These are phyloP conservation scores for Candida manassasensis DNA, from an alignment of 805 yeast genomes.

Conservation along the genomic window DNA sequence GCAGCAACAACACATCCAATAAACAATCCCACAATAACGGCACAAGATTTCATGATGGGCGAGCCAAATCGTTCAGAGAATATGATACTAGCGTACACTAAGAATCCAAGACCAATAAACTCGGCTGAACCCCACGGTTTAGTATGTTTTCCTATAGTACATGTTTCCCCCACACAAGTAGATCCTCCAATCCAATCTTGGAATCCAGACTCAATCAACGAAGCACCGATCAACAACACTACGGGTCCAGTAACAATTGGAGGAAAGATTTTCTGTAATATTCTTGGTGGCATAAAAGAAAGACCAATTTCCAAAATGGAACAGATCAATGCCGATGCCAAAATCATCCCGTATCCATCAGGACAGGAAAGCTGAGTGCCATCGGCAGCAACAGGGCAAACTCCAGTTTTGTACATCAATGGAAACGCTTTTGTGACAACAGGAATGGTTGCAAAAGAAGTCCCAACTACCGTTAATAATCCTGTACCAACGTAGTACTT, in stretches of 20 bases:
- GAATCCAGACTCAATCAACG: slow-evolving; percentile 67
- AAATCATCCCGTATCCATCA: slow-evolving; percentile 82
- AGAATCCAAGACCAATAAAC: slow-evolving; percentile 82
- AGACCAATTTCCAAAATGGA: slow-evolving; percentile 67
- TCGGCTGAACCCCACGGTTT: slow-evolving; percentile 82
- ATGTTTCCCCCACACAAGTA: slow-evolving; percentile 45
- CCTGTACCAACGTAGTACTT: slow-evolving; percentile 85
- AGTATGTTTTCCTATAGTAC: slow-evolving; percentile 27
- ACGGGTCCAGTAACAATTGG: slow-evolving; percentile 93
- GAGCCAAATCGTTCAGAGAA: slow-evolving; percentile 84
- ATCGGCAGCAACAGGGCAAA: slow-evolving; percentile 52
- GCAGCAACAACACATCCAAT: slow-evolving; percentile 92
- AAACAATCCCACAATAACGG: slow-evolving; percentile 78
- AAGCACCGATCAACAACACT: slow-evolving; percentile 75
- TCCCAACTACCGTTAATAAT: slow-evolving; percentile 82
- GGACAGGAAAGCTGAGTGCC: slow-evolving; percentile 78
- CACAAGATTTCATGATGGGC: slow-evolving; percentile 92
- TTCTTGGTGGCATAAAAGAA: slow-evolving; percentile 72
- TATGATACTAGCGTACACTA: slow-evolving; percentile 70
- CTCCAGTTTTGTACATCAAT: slow-evolving; percentile 59
- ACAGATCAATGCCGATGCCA: slow-evolving; percentile 78
- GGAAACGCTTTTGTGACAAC: slow-evolving; percentile 75
- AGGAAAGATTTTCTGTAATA: slow-evolving; percentile 73
- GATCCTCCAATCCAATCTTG: slow-evolving; percentile 87
- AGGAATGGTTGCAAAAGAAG: slow-evolving; percentile 83